Evolutionary conservation across 345 rosid genomes (phyloP), one percentile per base, ranked within the genome.

Genomic region (Mercurialis annua): DNA sequence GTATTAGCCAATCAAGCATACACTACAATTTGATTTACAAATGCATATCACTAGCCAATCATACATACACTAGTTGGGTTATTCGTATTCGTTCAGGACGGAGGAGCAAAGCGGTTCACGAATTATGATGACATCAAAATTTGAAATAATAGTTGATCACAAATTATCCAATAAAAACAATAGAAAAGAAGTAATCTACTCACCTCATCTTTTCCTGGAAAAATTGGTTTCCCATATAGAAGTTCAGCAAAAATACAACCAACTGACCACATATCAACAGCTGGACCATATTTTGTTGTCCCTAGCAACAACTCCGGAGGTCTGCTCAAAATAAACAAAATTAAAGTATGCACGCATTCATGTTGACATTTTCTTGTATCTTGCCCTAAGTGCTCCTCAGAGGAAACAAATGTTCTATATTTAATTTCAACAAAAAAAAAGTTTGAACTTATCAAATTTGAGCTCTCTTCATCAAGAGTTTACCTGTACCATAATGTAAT

Each of bases 271-370:
- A 90, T 91, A 71, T 90, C 97, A 75, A 90, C 94, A 40, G 97
- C 94, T 64, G 98, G 97, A 62, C 97, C 94, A 69, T 93, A 93
- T 72, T 89, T 89, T 21, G 97, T 90, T 64, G 97, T 82, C 67
- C 98, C 98, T 73, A 93, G 97, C 55, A 93, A 85, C 80, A 93
- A 84, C 64, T 93, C 98, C 3, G 98, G 98, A 34, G 99, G 99
- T 79, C 99, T 93, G 79, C 34, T 46, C 58, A 66, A 67, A 61
- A 61, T 8, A 65, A 24, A 67, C 18, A 38, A 64, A 49, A 15
- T 21, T 16, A 34, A n/a, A n/a, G n/a, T n/a, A n/a, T n/a, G n/a
- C 30, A 3, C 43, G 34, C 17, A 36, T 52, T 48, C 42, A 51
- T 15, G 8, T 18, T 12, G n/a, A 40, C 62, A 27, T 56, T 24